Evolutionary conservation across 73 alveolate genomes (phyloP).

Genomic region (Paramecium primaurelia): DNA sequence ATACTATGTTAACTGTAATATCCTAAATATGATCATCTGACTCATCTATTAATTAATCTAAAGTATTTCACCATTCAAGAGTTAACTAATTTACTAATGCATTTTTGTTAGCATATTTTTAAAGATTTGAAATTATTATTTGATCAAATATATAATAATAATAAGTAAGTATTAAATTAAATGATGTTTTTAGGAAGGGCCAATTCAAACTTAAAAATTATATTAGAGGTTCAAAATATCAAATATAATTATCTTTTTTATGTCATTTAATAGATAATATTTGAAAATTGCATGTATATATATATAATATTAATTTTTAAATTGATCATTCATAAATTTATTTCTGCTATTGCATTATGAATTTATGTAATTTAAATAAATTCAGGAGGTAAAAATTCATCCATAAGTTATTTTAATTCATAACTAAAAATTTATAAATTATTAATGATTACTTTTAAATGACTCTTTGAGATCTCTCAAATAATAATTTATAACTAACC

Average conservation of each 20-base stretch:
- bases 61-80: constrained; percentile 11
- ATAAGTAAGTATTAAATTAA: not conserved
- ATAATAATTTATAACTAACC: not conserved
- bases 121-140: not conserved
- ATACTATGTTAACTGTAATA: not conserved
- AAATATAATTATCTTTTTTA: too few species aligned
- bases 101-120: not conserved
- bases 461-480: constrained; percentile 6
- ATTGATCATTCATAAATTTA: not conserved
- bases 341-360: not conserved
- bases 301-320: not conserved
- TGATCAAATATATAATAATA: not conserved
- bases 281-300: not conserved
- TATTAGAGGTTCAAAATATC: not conserved
- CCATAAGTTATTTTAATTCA: not conserved
- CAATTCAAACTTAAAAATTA: not conserved
- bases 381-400: not conserved
- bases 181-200: not conserved
- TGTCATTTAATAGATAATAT: too few species aligned
- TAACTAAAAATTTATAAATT: not conserved
- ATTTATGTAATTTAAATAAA: not conserved
- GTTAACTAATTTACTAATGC: not conserved
- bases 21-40: not conserved
- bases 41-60: not conserved
- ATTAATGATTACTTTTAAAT: not conserved